Percentiles rank a stretch among this genome's conserved stretches.
Evolutionary conservation across 1,284 basidiomycete genomes (phyloP).

Genomic region (Fomitiporia mediterranea): DNA sequence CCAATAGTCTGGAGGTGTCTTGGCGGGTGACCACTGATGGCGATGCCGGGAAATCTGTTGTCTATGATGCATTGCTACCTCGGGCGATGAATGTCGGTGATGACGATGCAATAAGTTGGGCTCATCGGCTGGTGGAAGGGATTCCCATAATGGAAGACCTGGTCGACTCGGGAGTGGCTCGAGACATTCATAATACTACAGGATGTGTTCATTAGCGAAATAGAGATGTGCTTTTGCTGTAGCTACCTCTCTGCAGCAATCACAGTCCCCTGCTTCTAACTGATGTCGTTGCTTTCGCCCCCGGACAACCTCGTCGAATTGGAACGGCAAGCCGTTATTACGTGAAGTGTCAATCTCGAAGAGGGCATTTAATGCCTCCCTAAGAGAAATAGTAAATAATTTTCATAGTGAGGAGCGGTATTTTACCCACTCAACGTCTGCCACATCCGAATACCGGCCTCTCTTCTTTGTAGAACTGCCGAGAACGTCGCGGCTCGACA

Average conservation of each 20-base stretch:
- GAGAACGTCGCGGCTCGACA: background rate
- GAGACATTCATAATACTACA: slow-evolving; percentile 18
- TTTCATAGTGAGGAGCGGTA: background rate
- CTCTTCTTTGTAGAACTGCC: background rate
- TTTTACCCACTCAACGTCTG: background rate
- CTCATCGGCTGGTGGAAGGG: background rate
- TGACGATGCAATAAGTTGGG: background rate
- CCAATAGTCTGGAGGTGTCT: slow-evolving; percentile 85
- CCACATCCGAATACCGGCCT: background rate
- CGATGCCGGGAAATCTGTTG: slow-evolving; percentile 78
- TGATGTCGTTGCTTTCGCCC: slow-evolving; percentile 57
- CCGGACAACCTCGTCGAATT: slow-evolving; percentile 77
- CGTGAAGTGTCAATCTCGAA: slow-evolving; percentile 63
- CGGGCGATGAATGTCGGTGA: background rate
- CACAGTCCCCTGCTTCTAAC: slow-evolving; percentile 79
- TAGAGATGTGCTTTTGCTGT: too few species aligned
- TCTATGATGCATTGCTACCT: slow-evolving; percentile 41
- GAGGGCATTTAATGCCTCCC: slow-evolving; percentile 51
- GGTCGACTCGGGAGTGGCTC: slow-evolving; percentile 9
- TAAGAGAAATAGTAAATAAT: background rate
- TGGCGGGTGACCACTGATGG: slow-evolving; percentile 61
- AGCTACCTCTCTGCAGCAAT: slow-evolving; percentile 73
- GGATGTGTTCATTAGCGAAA: background rate
- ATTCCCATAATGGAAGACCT: slow-evolving; percentile 15
- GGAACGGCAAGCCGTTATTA: slow-evolving; percentile 63